Evolutionary conservation across 23 red algal species (phyloP).

Genomic region (Gracilariopsis chorda): DNA sequence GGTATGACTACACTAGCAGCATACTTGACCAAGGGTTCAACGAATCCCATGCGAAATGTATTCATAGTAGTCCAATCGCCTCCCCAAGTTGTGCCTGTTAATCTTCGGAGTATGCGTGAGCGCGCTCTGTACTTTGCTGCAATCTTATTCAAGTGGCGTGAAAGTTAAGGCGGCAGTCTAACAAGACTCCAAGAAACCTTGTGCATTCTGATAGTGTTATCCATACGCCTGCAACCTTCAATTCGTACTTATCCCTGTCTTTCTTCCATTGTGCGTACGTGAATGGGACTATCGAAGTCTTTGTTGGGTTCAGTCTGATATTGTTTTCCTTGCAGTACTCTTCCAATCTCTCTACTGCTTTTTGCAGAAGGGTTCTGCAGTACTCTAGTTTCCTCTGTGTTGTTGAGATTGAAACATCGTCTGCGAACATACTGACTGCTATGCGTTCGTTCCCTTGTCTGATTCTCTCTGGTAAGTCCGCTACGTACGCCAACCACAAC

Average conservation of each 20-base stretch:
- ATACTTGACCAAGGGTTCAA: neutral
- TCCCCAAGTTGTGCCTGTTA: neutral
- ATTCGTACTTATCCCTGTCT: neutral
- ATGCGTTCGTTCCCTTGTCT: no score
- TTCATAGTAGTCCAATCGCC: neutral
- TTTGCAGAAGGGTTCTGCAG: neutral
- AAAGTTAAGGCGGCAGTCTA: neutral
- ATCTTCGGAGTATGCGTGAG: neutral
- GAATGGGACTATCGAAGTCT: neutral
- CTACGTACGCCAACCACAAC: no score
- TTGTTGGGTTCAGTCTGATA: neutral
- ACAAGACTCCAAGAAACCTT: neutral
- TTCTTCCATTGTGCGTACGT: neutral
- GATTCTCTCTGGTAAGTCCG: no score
- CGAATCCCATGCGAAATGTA: neutral
- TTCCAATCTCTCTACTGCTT: neutral
- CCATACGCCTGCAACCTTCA: neutral
- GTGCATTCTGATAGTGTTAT: neutral
- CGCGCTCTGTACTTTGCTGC: neutral
- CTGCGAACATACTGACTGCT: no score
- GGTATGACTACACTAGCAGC: neutral
- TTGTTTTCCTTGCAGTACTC: neutral
- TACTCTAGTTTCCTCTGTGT: neutral
- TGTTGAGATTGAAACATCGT: no score
- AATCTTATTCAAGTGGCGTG: slow-evolving; percentile 9